phyloP scores from a whole-genome alignment of 2,329 filamentous ascomycete genomes.

The Blumeriella jaapii region DNA sequence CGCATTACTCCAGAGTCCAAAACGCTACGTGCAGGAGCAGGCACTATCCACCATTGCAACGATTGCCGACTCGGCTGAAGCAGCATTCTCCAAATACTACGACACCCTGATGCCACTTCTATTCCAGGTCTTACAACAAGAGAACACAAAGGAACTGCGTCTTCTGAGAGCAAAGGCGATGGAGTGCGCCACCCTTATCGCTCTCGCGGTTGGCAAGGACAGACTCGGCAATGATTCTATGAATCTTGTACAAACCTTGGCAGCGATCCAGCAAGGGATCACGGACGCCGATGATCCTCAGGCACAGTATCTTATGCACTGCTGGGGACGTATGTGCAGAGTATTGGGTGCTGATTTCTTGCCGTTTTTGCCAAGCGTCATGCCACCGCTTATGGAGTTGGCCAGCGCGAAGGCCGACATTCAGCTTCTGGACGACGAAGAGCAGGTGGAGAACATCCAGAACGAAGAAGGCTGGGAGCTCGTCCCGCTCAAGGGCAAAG shows the following conservation, averaged over 20 bases:
- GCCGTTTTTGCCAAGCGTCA: constrained; percentile 83
- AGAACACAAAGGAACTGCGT: constrained; percentile 88
- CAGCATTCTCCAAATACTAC: constrained; percentile 91
- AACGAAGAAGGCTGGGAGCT: constrained; percentile 97
- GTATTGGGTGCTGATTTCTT: constrained; percentile 85
- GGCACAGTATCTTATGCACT: constrained; percentile 93
- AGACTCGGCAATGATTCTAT: constrained; percentile 81
- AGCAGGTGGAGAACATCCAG: constrained; percentile 83
- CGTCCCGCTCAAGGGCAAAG: constrained; percentile 91
- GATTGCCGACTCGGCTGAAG: constrained; percentile 95
- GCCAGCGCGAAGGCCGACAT: constrained; percentile 95
- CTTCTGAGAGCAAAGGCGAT: constrained; percentile 92
- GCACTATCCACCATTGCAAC: constrained; percentile 96
- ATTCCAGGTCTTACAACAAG: constrained; percentile 77
- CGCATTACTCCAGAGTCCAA: constrained; percentile 77
- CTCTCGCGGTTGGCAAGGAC: constrained; percentile 86
- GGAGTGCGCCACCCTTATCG: constrained; percentile 96
- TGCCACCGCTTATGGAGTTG: constrained; percentile 84
- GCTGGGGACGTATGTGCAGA: constrained; percentile 97
- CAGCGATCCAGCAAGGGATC: constrained; percentile 75
- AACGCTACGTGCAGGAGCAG: constrained; percentile 96
- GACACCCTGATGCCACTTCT: constrained; percentile 90
- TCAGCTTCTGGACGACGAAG: constrained; percentile 88
- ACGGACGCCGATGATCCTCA: constrained; percentile 90
- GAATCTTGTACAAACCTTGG: constrained; percentile 76